Percentiles rank a stretch among this genome's conserved stretches.
Conservation (phyloP, 176 grass and related monocot species). For the Aechmea fasciata region DNA sequence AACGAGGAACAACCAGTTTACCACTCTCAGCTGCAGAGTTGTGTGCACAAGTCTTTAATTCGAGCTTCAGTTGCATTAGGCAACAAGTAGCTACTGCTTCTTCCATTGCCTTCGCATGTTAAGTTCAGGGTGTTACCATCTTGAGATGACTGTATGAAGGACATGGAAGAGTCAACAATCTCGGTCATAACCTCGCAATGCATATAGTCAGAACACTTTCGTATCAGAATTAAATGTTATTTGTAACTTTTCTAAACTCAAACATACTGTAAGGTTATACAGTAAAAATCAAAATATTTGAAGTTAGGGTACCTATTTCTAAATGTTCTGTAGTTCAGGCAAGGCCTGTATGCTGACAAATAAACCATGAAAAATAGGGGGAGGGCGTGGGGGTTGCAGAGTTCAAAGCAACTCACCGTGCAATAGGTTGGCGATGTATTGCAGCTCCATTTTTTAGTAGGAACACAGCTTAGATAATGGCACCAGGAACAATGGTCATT, state of each 20-base stretch:
- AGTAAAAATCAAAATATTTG: too few relatives aligned
- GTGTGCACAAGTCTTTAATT: constrained; percentile 44
- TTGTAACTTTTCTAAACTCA: not conserved
- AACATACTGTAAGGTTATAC: not conserved
- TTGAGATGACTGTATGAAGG: constrained; percentile 28
- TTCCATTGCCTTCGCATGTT: constrained; percentile 28
- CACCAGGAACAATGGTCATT: constrained; percentile 84
- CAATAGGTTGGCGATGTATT: constrained; percentile 36
- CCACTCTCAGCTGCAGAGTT: constrained; percentile 44
- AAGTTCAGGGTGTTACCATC: constrained; percentile 29
- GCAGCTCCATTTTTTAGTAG: constrained; percentile 53
- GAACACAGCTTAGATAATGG: constrained; percentile 69
- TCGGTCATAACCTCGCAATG: too few relatives aligned
- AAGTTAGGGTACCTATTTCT: not conserved
- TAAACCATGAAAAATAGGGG: not conserved
- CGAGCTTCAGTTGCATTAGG: constrained; percentile 24
- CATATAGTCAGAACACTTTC: too few relatives aligned
- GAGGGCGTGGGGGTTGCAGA: not conserved
- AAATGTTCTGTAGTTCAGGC: constrained; percentile 1
- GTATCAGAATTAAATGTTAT: too few relatives aligned
- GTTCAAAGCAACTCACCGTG: constrained; percentile 17
- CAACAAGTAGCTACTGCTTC: constrained; percentile 32
- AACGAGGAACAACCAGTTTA: constrained; percentile 6
- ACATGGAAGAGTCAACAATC: not conserved
- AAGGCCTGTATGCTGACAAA: not conserved